These are phyloP conservation scores for Colletotrichum paranaense DNA, from an alignment of 2,329 filamentous ascomycete species.

Conservation along the genomic window DNA sequence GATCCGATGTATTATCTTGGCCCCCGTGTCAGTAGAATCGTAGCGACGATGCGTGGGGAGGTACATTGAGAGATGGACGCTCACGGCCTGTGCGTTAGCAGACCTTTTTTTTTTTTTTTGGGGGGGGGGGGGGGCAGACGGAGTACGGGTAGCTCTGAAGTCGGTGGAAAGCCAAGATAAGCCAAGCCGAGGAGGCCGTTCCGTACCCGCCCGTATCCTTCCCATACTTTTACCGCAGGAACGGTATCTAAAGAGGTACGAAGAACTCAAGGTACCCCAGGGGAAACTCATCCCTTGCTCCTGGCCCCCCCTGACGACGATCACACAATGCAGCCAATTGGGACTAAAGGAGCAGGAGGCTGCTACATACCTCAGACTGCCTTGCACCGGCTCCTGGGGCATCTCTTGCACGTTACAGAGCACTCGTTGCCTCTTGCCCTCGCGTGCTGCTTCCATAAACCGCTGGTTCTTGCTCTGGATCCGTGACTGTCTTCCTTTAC, in stretches of 20 bases:
- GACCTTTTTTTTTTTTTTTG: not conserved
- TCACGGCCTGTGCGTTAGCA: not conserved
- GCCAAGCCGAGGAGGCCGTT: not conserved
- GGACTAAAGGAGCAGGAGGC: slow-evolving; percentile 18
- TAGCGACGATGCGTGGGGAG: not conserved
- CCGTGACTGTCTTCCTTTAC: not conserved
- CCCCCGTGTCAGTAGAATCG: too few relatives aligned
- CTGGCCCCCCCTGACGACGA: slow-evolving; percentile 17
- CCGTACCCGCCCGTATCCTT: not conserved
- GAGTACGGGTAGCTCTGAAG: not conserved
- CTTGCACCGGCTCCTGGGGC: slow-evolving; percentile 4
- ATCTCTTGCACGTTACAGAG: not conserved
- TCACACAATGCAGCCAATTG: slow-evolving; percentile 28
- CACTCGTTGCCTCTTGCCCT: not conserved
- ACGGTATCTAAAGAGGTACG: not conserved
- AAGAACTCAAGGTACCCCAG: not conserved
- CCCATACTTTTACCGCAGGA: not conserved
- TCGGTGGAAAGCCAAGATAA: not conserved
- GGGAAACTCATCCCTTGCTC: not conserved
- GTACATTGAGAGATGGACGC: not conserved
- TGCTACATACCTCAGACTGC: slow-evolving; percentile 32
- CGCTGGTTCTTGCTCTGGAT: not conserved
- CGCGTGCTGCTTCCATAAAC: not conserved
- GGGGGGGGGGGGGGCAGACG: too few relatives aligned
- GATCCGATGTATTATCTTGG: too few relatives aligned